Percentiles rank a stretch among this genome's conserved stretches.
Conservation (phyloP, 495 filamentous ascomycete species). For the Aspergillus nanangensis region DNA sequence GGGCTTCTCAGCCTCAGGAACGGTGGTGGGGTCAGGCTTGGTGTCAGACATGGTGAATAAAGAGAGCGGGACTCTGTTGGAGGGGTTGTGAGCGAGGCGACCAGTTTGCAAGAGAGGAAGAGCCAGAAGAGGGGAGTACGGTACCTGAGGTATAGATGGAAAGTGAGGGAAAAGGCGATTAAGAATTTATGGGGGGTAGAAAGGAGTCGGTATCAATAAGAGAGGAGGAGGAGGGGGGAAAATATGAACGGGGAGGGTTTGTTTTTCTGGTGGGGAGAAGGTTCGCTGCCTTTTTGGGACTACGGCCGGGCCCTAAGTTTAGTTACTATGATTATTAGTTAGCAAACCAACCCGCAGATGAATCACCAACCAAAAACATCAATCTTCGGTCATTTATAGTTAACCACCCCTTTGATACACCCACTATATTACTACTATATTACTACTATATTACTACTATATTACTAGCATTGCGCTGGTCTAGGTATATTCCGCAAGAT, state of each 20-base stretch:
- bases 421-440: no score
- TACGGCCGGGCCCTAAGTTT: slow-evolving; percentile 13
- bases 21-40: slow-evolving; percentile 44
- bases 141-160: no score
- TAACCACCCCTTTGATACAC: no score
- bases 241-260: slow-evolving; percentile 21
- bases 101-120: background rate
- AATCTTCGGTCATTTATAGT: no score
- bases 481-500: no score
- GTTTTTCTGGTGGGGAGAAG: slow-evolving; percentile 21
- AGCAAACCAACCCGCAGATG: background rate
- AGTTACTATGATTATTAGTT: background rate
- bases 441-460: no score
- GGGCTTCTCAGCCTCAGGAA: slow-evolving; percentile 37
- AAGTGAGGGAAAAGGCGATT: background rate
- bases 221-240: slow-evolving; percentile 13
- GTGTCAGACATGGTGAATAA: slow-evolving; percentile 43
- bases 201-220: slow-evolving; percentile 7
- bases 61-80: slow-evolving; percentile 7
- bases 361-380: no score
- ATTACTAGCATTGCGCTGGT: no score
- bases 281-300: slow-evolving; percentile 9
- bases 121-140: background rate
- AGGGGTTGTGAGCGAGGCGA: background rate
- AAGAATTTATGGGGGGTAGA: background rate